These are phyloP conservation scores for Wallacemonas sp. DNA, from an alignment of 208 protist species.

Conservation along the genomic window DNA sequence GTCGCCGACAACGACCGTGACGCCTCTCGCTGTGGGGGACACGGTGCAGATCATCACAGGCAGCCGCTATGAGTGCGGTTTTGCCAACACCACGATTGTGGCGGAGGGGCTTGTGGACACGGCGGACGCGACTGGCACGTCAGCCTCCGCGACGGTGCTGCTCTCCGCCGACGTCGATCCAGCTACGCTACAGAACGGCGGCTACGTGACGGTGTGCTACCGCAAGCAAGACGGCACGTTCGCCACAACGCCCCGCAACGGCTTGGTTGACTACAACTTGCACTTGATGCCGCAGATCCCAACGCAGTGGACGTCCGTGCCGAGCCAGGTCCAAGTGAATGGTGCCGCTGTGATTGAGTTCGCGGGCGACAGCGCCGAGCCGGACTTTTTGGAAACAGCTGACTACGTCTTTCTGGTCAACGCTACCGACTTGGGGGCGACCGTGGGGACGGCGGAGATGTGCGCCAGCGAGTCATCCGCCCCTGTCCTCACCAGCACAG, in stretches of 20 bases:
- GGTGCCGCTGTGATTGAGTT: constrained; percentile 68
- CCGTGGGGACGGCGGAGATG: not conserved
- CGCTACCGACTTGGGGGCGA: constrained; percentile 4
- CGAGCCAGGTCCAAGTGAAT: constrained; percentile 50
- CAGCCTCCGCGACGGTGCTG: constrained; percentile 4
- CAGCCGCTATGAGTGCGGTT: constrained; percentile 76
- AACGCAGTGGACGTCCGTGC: constrained; percentile 42
- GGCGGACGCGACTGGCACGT: constrained; percentile 12
- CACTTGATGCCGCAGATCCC: constrained; percentile 44
- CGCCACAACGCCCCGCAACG: constrained; percentile 59
- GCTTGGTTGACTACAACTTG: constrained; percentile 56
- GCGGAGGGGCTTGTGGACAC: constrained; percentile 26
- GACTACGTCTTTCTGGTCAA: constrained; percentile 73
- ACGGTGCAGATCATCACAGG: constrained; percentile 70
- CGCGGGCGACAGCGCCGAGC: constrained; percentile 23
- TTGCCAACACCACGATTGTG: constrained; percentile 64
- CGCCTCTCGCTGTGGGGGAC: constrained; percentile 38
- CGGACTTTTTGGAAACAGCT: constrained; percentile 39
- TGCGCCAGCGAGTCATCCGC: constrained; percentile 1
- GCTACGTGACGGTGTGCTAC: constrained; percentile 76
- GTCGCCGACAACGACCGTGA: not conserved
- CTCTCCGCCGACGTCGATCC: constrained; percentile 19
- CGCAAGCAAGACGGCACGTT: constrained; percentile 50
- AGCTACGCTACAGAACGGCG: not conserved
- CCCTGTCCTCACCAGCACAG: constrained; percentile 28